phyloP scores from a whole-genome alignment of 148 eudicot species.

The Rhododendron williamsianum region DNA sequence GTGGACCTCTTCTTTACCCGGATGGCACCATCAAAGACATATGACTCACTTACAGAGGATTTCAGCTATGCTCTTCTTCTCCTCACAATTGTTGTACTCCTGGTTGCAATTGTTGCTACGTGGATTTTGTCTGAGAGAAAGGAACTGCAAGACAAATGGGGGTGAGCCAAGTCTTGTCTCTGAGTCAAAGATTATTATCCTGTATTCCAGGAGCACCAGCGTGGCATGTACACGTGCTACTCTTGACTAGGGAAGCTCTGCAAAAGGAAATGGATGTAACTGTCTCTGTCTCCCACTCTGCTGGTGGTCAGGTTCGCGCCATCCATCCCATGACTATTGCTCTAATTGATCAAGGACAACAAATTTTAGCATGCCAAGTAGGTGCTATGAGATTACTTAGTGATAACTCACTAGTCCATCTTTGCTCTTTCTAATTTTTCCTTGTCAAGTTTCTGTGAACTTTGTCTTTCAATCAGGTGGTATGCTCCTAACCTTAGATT shows the following conservation, averaged over 20 bases:
- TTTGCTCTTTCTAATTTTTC: neutral
- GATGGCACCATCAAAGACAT: constrained; percentile 86
- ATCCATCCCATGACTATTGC: neutral
- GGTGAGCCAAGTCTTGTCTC: constrained; percentile 31
- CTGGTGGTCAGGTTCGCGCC: neutral
- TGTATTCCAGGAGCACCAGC: neutral
- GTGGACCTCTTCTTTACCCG: constrained; percentile 81
- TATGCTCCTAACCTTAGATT: neutral
- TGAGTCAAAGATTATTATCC: neutral
- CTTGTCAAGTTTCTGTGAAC: neutral
- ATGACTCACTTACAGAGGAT: constrained; percentile 93
- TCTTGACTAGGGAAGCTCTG: neutral
- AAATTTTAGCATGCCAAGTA: neutral
- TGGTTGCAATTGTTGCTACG: constrained; percentile 74
- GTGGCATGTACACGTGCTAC: neutral
- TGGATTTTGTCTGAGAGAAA: constrained; percentile 92
- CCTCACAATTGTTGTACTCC: constrained; percentile 74
- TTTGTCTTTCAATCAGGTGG: neutral
- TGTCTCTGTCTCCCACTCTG: neutral
- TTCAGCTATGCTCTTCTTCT: constrained; percentile 93
- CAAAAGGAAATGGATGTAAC: neutral
- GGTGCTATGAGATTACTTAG: neutral
- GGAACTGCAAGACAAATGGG: constrained; percentile 94
- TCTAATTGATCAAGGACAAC: neutral
- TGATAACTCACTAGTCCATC: neutral